phyloP scores from a whole-genome alignment of 2,329 filamentous ascomycete species.

The Coniochaeta sp. region DNA sequence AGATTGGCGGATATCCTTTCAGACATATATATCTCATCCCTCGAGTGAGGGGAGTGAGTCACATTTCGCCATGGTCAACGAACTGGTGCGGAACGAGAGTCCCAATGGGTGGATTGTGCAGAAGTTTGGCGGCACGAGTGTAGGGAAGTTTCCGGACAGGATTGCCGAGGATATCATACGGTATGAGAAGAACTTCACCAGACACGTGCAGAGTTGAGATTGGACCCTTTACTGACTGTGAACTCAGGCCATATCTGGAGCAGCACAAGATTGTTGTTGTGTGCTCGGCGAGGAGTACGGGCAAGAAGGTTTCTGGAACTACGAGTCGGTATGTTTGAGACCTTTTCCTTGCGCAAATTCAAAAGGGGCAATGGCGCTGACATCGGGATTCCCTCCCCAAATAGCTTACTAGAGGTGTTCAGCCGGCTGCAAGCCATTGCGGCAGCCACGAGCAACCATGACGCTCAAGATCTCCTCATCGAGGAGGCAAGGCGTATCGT shows the following conservation, averaged over 20 bases:
- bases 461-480: constrained; percentile 46
- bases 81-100: constrained; percentile 19
- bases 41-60: constrained; percentile 1
- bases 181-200: constrained; percentile 24
- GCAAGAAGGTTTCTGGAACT: constrained; percentile 89
- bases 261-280: constrained; percentile 80
- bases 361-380: background rate
- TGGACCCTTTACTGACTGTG: background rate
- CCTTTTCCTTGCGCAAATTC: too few relatives aligned
- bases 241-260: constrained; percentile 48
- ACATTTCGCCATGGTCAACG: constrained; percentile 15
- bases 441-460: constrained; percentile 43
- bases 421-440: constrained; percentile 48
- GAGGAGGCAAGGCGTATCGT: constrained; percentile 68
- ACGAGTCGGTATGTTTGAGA: constrained; percentile 74
- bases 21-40: background rate
- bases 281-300: constrained; percentile 90
- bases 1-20: background rate
- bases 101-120: constrained; percentile 72
- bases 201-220: background rate
- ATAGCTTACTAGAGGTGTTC: constrained; percentile 51
- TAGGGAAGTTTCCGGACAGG: constrained; percentile 84
- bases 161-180: constrained; percentile 66
- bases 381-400: background rate
- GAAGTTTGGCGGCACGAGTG: constrained; percentile 92